phyloP scores from a whole-genome alignment of 2,329 filamentous ascomycete species.

The Didymellaceae sp. region DNA sequence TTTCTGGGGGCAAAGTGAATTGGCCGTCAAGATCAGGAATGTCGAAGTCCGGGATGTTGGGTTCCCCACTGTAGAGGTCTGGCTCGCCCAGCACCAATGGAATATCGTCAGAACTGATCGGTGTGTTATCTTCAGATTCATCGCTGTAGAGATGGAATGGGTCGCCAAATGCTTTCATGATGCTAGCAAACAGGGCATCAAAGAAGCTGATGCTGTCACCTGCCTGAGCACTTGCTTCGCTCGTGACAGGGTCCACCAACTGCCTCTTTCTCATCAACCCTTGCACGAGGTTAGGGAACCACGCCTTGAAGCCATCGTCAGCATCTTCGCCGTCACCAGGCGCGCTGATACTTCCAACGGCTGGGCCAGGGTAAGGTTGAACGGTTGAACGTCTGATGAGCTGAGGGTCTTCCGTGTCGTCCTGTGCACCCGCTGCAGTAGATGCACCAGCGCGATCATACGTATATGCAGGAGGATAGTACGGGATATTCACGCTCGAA shows the following conservation, averaged over 20 bases:
- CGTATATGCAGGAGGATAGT: slow-evolving; percentile 5
- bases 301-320: slow-evolving; percentile 7
- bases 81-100: slow-evolving; percentile 6
- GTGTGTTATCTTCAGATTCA: background rate
- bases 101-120: background rate
- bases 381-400: background rate
- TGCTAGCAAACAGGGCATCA: background rate
- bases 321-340: slow-evolving; percentile 10
- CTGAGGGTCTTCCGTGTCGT: background rate
- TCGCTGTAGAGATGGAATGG: slow-evolving; percentile 2
- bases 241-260: slow-evolving; percentile 11
- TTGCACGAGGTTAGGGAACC: slow-evolving; percentile 11
- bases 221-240: slow-evolving; percentile 3
- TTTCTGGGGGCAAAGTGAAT: slow-evolving; percentile 1
- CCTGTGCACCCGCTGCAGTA: background rate
- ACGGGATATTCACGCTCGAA: slow-evolving; percentile 5
- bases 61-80: background rate
- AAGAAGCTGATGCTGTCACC: slow-evolving; percentile 5
- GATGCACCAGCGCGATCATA: background rate
- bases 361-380: slow-evolving; percentile 10
- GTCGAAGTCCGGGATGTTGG: slow-evolving; percentile 13
- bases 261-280: slow-evolving; percentile 9
- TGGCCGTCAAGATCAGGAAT: slow-evolving; percentile 9
- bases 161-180: slow-evolving; percentile 6
- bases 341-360: slow-evolving; percentile 7